These are phyloP conservation scores for Pseudogymnoascus sp. DNA, from an alignment of 2,329 filamentous ascomycete species.

Conservation along the genomic window DNA sequence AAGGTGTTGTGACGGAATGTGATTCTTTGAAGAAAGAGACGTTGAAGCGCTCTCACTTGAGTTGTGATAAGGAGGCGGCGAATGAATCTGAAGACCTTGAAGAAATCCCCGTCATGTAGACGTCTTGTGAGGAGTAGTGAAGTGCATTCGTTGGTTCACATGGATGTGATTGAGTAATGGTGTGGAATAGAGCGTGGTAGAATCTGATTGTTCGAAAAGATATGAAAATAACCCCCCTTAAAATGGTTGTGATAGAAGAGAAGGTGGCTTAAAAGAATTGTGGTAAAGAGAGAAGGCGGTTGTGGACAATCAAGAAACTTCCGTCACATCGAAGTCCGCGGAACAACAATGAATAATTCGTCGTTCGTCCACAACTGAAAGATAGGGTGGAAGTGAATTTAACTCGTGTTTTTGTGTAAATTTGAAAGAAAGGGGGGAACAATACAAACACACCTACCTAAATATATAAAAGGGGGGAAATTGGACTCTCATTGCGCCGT, in stretches of 20 bases:
- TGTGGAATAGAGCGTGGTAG: background rate
- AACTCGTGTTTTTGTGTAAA: background rate
- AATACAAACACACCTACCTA: background rate
- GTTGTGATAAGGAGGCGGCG: background rate
- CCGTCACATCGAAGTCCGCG: background rate
- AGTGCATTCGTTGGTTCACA: background rate
- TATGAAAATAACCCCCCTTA: background rate
- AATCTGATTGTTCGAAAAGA: background rate
- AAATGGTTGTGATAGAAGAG: background rate
- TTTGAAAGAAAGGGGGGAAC: background rate
- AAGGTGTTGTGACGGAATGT: background rate
- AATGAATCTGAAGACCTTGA: too few species aligned
- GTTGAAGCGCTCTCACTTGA: background rate
- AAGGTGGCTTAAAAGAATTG: background rate
- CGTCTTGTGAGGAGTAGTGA: background rate
- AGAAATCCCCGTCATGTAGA: background rate
- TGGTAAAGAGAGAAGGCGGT: background rate
- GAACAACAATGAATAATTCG: background rate
- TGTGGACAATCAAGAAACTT: background rate
- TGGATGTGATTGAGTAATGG: background rate
- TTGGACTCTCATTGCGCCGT: background rate
- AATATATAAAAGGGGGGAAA: background rate
- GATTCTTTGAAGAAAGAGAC: background rate
- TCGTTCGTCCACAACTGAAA: background rate
- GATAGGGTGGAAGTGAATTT: background rate